phyloP scores from a whole-genome alignment of 2,329 filamentous ascomycete genomes.

The Neodidymelliopsis sp. region DNA sequence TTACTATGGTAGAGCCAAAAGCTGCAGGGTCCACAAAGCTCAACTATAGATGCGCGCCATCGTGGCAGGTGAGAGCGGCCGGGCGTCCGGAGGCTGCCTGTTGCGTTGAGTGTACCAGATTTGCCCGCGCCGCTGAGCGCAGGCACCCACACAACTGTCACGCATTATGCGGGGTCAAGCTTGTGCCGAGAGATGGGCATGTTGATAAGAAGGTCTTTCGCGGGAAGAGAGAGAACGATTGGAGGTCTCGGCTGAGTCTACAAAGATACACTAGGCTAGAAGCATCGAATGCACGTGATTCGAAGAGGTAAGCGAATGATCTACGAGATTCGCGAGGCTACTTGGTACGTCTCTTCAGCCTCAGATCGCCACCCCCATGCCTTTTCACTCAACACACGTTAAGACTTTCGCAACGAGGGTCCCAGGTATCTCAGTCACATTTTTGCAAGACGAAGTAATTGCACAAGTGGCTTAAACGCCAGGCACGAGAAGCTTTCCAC shows the following conservation, averaged over 20 bases:
- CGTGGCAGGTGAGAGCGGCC: slow-evolving; percentile 15
- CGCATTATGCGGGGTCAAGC: slow-evolving; percentile 1
- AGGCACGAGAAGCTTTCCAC: not conserved
- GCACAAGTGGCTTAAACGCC: not conserved
- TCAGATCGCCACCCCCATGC: slow-evolving; percentile 10
- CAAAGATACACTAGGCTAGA: slow-evolving; percentile 5
- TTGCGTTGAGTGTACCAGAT: slow-evolving; percentile 3
- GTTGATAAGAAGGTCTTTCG: not conserved
- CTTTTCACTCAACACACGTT: not conserved
- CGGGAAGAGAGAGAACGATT: slow-evolving; percentile 2
- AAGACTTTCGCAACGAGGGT: not conserved
- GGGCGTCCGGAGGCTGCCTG: slow-evolving; percentile 12
- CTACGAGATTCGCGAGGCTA: slow-evolving; percentile 2
- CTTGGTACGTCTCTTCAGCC: slow-evolving; percentile 3
- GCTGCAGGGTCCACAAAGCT: not conserved
- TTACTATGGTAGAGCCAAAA: not conserved
- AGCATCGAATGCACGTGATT: not conserved
- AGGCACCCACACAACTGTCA: not conserved
- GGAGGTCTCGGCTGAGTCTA: slow-evolving; percentile 6
- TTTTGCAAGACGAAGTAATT: not conserved
- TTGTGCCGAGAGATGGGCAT: slow-evolving; percentile 3
- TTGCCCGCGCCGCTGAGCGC: not conserved
- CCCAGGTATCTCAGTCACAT: not conserved
- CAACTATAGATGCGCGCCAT: not conserved
- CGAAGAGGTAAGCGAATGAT: slow-evolving; percentile 1